A percentile compares a stretch with the other conserved stretches of the same genome.
These are phyloP conservation scores for Penicillium crystallinum DNA, from an alignment of 495 filamentous ascomycete species.

Conservation along the genomic window DNA sequence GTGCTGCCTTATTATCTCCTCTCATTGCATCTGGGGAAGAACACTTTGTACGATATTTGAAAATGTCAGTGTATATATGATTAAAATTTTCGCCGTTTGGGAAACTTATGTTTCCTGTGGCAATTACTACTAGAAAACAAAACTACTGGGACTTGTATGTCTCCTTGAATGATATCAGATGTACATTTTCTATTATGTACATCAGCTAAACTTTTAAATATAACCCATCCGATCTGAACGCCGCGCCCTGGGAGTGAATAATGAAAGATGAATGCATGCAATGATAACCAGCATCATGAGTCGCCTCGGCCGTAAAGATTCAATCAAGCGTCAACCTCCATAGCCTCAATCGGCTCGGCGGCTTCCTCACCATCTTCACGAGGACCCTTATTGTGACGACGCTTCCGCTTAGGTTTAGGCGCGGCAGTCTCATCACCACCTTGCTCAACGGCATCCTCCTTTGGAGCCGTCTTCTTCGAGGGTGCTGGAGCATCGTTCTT, in stretches of 20 bases:
- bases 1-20: slow-evolving; percentile 11
- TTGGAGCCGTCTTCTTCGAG: slow-evolving; percentile 13
- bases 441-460: slow-evolving; percentile 16
- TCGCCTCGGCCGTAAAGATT: slow-evolving; percentile 4
- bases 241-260: slow-evolving; percentile 24
- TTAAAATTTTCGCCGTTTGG: neutral
- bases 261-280: slow-evolving; percentile 14
- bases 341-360: slow-evolving; percentile 15
- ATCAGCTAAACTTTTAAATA: slow-evolving; percentile 22
- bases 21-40: slow-evolving; percentile 6
- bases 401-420: slow-evolving; percentile 40
- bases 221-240: slow-evolving; percentile 29
- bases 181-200: slow-evolving; percentile 16
- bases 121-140: neutral
- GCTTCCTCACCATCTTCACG: slow-evolving; percentile 17
- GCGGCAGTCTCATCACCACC: slow-evolving; percentile 15
- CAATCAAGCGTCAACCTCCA: slow-evolving; percentile 23
- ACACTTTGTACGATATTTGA: slow-evolving; percentile 15
- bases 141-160: neutral
- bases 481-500: slow-evolving; percentile 8
- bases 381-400: slow-evolving; percentile 40
- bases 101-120: neutral
- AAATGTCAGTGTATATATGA: slow-evolving; percentile 1
- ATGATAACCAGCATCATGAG: slow-evolving; percentile 15
- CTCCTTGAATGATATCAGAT: slow-evolving; percentile 11